A percentile compares a stretch with the other conserved stretches of the same genome.
These are phyloP conservation scores for Neofusicoccum umdonicola DNA, from an alignment of 2,329 filamentous ascomycete species.

Conservation along the genomic window DNA sequence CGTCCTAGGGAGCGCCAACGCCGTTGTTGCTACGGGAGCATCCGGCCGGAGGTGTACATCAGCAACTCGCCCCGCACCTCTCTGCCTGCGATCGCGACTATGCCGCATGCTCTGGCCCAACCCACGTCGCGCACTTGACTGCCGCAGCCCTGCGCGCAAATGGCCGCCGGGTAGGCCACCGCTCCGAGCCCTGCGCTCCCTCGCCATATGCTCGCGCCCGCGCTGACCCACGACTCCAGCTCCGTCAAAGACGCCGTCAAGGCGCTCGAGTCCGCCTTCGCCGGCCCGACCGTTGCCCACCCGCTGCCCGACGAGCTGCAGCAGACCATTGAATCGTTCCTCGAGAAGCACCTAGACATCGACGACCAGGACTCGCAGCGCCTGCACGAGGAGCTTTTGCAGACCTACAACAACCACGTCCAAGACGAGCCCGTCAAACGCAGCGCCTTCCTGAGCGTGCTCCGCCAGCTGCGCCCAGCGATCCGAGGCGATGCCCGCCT, in stretches of 20 bases:
- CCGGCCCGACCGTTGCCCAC: slow-evolving; percentile 38
- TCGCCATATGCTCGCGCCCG: neutral
- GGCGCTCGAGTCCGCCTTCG: slow-evolving; percentile 45
- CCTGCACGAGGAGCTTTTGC: slow-evolving; percentile 69
- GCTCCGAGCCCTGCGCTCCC: neutral
- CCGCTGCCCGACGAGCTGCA: slow-evolving; percentile 67
- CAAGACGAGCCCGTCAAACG: slow-evolving; percentile 55
- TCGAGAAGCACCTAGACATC: slow-evolving; percentile 64
- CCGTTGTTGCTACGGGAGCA: slow-evolving; percentile 9
- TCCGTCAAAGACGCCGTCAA: slow-evolving; percentile 50
- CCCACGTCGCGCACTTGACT: neutral
- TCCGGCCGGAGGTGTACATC: neutral
- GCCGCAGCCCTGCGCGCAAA: neutral
- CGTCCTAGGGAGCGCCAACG: neutral
- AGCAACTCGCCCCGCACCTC: slow-evolving; percentile 6
- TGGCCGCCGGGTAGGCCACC: slow-evolving; percentile 13
- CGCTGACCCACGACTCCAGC: slow-evolving; percentile 28
- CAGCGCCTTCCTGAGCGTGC: slow-evolving; percentile 66
- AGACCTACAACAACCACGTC: slow-evolving; percentile 65
- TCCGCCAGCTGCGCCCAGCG: slow-evolving; percentile 63
- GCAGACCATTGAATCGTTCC: slow-evolving; percentile 63
- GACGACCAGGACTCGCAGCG: slow-evolving; percentile 69
- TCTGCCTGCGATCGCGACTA: neutral
- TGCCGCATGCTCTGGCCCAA: neutral
- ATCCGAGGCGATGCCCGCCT: slow-evolving; percentile 63